Evolutionary conservation across 1,139 yeast genomes (phyloP).

Genomic region (Lodderomyces margitis): DNA sequence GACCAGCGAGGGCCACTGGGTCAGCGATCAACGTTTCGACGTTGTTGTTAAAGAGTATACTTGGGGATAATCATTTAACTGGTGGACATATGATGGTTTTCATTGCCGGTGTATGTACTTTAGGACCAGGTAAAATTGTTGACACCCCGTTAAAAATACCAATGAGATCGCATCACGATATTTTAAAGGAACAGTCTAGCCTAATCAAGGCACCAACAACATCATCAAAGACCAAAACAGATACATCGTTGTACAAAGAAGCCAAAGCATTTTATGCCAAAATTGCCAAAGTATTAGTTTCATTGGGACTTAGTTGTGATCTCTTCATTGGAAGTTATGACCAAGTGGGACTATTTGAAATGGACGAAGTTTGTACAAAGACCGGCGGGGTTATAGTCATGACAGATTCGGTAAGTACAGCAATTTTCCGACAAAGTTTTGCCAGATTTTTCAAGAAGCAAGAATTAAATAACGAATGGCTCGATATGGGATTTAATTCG

Average conservation of each 20-base stretch:
- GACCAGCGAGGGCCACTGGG: conserved; percentile 64
- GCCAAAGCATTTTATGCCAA: conserved; percentile 46
- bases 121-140: conserved; percentile 57
- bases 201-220: conserved; percentile 26
- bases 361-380: conserved; percentile 55
- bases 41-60: conserved; percentile 43
- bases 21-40: conserved; percentile 63
- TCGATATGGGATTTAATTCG: conserved; percentile 56
- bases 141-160: conserved; percentile 50
- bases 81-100: conserved; percentile 66
- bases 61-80: conserved; percentile 39
- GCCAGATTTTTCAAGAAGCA: conserved; percentile 46
- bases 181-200: conserved; percentile 40
- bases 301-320: conserved; percentile 53
- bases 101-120: conserved; percentile 57
- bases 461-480: conserved; percentile 27
- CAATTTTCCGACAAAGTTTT: conserved; percentile 65
- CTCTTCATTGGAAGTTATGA: conserved; percentile 65
- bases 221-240: conserved; percentile 27
- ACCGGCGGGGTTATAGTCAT: conserved; percentile 65
- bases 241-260: conserved; percentile 28
- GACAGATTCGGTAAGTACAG: conserved; percentile 62
- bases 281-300: conserved; percentile 38
- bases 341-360: conserved; percentile 64
- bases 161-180: conserved; percentile 58